Conservation (phyloP, 2,329 filamentous ascomycete species). For the Arachnopeziza araneosa region DNA sequence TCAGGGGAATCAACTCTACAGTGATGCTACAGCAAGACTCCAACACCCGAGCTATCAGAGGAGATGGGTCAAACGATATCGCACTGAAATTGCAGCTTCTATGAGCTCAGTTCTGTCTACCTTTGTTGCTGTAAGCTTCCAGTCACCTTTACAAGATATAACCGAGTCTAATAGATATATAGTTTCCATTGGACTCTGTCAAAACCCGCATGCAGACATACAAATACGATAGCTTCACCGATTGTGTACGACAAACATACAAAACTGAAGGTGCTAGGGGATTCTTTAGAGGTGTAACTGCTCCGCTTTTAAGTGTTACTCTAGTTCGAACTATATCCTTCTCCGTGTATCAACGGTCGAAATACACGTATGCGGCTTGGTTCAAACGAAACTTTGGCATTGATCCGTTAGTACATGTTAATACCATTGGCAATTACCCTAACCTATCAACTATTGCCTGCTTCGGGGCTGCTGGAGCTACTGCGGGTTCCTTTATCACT, state of each 20-base stretch:
- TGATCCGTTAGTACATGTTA: conserved; percentile 69
- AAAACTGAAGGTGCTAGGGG: conserved; percentile 64
- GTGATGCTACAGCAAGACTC: neutral
- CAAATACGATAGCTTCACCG: conserved; percentile 66
- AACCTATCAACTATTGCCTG: conserved; percentile 68
- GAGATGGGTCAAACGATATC: conserved; percentile 66
- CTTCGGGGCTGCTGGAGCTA: conserved; percentile 73
- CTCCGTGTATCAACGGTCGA: conserved; percentile 73
- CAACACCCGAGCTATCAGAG: conserved; percentile 29
- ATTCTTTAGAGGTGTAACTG: conserved; percentile 78
- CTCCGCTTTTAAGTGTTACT: conserved; percentile 74
- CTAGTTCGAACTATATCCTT: conserved; percentile 73
- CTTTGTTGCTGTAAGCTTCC: conserved; percentile 53
- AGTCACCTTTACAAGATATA: neutral
- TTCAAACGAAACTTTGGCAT: conserved; percentile 61
- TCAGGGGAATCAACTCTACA: neutral
- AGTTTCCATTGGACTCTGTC: conserved; percentile 79
- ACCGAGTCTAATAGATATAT: conserved; percentile 9
- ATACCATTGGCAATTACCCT: conserved; percentile 63
- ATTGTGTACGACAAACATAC: conserved; percentile 73
- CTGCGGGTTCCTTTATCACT: conserved; percentile 74
- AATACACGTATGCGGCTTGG: conserved; percentile 66
- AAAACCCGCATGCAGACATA: conserved; percentile 90
- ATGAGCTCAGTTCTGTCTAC: conserved; percentile 74
- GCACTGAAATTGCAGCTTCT: conserved; percentile 75